Evolutionary conservation across 257 asterid genomes (phyloP).

Genomic region (Fraxinus quadrangulata): DNA sequence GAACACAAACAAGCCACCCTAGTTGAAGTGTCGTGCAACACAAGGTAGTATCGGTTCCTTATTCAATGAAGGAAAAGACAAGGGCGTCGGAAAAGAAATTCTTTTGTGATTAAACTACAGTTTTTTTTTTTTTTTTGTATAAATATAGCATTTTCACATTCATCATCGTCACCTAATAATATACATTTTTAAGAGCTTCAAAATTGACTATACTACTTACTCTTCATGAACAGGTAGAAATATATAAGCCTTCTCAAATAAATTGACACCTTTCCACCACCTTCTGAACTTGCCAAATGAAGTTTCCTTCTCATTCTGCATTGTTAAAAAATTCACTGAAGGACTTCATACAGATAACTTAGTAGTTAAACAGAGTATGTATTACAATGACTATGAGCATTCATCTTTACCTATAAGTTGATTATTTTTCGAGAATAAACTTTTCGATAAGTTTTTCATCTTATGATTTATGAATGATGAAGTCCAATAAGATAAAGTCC

Average conservation of each 20-base stretch:
- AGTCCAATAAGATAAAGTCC: slow-evolving; percentile 2
- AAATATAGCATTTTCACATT: background rate
- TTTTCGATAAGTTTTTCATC: background rate
- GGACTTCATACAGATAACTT: slow-evolving; percentile 8
- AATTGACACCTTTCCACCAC: slow-evolving; percentile 96
- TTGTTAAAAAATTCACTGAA: slow-evolving; percentile 23
- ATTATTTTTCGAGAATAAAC: background rate
- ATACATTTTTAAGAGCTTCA: slow-evolving; percentile 5
- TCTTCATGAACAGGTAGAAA: slow-evolving; percentile 82
- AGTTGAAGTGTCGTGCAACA: too few relatives aligned
- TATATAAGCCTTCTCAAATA: slow-evolving; percentile 91
- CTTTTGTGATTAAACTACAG: background rate
- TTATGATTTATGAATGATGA: background rate
- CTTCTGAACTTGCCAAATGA: slow-evolving; percentile 82
- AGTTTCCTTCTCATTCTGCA: slow-evolving; percentile 60
- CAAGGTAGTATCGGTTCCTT: background rate
- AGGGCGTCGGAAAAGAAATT: background rate
- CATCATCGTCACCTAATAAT: slow-evolving; percentile 14
- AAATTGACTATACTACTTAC: slow-evolving; percentile 50
- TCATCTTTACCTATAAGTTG: slow-evolving; percentile 17
- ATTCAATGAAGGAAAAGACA: background rate
- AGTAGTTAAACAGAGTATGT: slow-evolving; percentile 17
- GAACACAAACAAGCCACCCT: too few relatives aligned
- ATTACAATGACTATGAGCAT: slow-evolving; percentile 8
- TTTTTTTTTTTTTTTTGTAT: background rate